Conservation (phyloP, 2,329 filamentous ascomycete species). For the Exophiala alcalophila region DNA sequence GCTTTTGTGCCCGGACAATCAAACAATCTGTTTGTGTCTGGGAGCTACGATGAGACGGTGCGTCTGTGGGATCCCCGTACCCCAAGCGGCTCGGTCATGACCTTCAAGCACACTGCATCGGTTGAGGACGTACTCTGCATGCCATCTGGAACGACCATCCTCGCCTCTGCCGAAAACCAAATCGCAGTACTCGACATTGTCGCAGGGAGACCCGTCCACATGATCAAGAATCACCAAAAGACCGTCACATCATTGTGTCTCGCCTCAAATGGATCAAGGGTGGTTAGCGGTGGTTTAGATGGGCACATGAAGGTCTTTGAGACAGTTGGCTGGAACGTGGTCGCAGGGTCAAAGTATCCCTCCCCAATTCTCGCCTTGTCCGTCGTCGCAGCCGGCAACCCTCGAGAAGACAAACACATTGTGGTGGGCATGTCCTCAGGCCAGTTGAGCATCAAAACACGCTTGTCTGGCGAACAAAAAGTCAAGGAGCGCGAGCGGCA, state of each 20-base stretch:
- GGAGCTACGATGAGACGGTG: constrained; percentile 92
- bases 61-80: constrained; percentile 88
- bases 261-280: constrained; percentile 73
- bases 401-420: constrained; percentile 82
- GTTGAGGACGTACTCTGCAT: constrained; percentile 86
- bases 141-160: constrained; percentile 78
- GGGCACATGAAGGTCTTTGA: constrained; percentile 98
- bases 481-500: constrained; percentile 70
- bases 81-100: constrained; percentile 70
- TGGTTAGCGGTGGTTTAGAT: constrained; percentile 86
- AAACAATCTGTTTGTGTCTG: constrained; percentile 74
- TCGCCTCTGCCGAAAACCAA: constrained; percentile 79
- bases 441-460: constrained; percentile 83
- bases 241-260: constrained; percentile 85
- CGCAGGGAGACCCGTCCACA: constrained; percentile 78
- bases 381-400: constrained; percentile 66
- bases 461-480: constrained; percentile 80
- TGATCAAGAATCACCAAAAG: constrained; percentile 95
- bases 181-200: constrained; percentile 92
- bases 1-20: constrained; percentile 75
- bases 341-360: constrained; percentile 90
- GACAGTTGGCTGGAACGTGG: constrained; percentile 90
- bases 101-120: constrained; percentile 88
- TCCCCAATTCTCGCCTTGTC: constrained; percentile 82
- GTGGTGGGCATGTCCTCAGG: constrained; percentile 94